Conservation (phyloP, 179 eudicot genomes). For the Beta corolliflora region DNA sequence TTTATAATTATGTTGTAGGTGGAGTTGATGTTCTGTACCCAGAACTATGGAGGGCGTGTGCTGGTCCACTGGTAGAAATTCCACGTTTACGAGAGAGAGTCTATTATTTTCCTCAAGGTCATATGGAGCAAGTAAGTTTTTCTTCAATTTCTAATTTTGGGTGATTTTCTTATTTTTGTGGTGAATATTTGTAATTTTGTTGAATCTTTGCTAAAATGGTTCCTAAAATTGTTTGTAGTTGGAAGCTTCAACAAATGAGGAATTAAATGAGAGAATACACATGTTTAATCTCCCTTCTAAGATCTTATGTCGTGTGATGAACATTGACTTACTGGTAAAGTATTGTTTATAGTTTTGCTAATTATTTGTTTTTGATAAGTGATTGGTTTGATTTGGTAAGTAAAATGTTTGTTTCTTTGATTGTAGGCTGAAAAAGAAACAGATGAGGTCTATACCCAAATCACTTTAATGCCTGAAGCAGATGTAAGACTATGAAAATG, state of each 20-base stretch:
- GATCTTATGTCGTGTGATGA: slow-evolving; percentile 76
- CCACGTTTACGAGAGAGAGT: slow-evolving; percentile 65
- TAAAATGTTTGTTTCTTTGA: slow-evolving; percentile 2
- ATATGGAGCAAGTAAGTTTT: slow-evolving; percentile 80
- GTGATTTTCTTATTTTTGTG: not conserved
- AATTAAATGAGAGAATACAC: slow-evolving; percentile 52
- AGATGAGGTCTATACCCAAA: slow-evolving; percentile 66
- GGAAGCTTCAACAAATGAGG: slow-evolving; percentile 89
- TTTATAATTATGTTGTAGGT: slow-evolving; percentile 4
- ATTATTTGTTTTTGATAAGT: not conserved
- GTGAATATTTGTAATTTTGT: not conserved
- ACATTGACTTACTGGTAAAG: slow-evolving; percentile 61
- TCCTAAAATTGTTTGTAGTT: slow-evolving; percentile 39
- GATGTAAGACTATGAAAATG: slow-evolving; percentile 45
- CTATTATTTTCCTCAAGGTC: slow-evolving; percentile 94
- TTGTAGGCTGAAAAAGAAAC: slow-evolving; percentile 63
- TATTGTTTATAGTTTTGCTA: not conserved
- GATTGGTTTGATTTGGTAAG: slow-evolving; percentile 21
- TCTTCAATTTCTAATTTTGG: not conserved
- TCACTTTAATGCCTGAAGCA: slow-evolving; percentile 54
- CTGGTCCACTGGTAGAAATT: slow-evolving; percentile 87
- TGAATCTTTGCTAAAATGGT: slow-evolving; percentile 23
- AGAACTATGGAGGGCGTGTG: slow-evolving; percentile 94
- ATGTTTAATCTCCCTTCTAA: slow-evolving; percentile 62
- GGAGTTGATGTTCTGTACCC: slow-evolving; percentile 46